Percentiles rank a stretch among this genome's conserved stretches.
These are phyloP conservation scores for Themeda triandra DNA, from an alignment of 176 grass and related monocot species.

Conservation along the genomic window DNA sequence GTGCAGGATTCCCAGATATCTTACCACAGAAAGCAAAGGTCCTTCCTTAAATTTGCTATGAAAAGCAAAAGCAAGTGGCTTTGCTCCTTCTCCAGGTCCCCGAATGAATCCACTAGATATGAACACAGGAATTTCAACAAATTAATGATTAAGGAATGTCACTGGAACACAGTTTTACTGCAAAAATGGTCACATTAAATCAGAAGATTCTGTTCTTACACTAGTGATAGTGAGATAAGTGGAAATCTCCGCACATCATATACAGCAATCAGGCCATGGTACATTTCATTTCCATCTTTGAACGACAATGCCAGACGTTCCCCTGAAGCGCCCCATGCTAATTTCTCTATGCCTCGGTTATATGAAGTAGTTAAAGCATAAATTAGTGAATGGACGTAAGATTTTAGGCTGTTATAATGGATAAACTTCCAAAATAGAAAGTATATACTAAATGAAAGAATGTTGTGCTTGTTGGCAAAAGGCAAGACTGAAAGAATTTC, in stretches of 20 bases:
- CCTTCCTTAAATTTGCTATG: slow-evolving; percentile 97
- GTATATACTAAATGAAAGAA: neutral
- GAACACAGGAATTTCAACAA: slow-evolving; percentile 6
- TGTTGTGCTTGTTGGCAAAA: neutral
- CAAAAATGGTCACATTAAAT: no score
- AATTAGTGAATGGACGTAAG: slow-evolving; percentile 21
- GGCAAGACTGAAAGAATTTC: neutral
- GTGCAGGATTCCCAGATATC: slow-evolving; percentile 5
- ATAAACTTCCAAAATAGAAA: neutral
- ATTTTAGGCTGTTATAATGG: neutral
- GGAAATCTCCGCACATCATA: slow-evolving; percentile 95
- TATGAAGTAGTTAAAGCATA: slow-evolving; percentile 28
- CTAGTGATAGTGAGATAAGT: no score
- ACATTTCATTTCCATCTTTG: slow-evolving; percentile 79
- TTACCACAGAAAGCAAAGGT: slow-evolving; percentile 91
- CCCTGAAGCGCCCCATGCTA: slow-evolving; percentile 88
- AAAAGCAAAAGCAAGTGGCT: slow-evolving; percentile 82
- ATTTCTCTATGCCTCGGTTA: slow-evolving; percentile 81
- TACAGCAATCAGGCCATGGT: slow-evolving; percentile 73
- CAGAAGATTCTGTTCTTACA: no score
- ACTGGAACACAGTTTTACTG: neutral
- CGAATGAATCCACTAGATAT: slow-evolving; percentile 86
- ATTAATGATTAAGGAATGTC: neutral
- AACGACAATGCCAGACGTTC: slow-evolving; percentile 91
- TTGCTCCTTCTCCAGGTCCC: slow-evolving; percentile 81